phyloP scores from a whole-genome alignment of 768 basidiomycete species.

The Strobilomyces confusus region DNA sequence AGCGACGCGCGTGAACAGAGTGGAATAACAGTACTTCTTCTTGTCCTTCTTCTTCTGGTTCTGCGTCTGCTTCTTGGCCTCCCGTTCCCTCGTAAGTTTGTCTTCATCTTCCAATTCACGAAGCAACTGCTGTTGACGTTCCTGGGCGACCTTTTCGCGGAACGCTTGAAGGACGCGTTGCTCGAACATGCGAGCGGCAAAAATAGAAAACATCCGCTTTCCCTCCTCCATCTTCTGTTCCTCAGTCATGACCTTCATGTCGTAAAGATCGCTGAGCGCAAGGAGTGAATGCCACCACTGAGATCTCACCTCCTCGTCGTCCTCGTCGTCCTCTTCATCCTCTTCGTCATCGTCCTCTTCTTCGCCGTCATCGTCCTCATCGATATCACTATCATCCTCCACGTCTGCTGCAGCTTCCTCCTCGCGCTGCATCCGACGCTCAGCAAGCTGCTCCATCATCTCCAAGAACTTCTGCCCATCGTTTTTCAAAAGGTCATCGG shows the following conservation, averaged over 20 bases:
- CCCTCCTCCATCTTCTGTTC: slow-evolving; percentile 99
- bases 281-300: neutral
- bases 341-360: slow-evolving; percentile 66
- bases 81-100: slow-evolving; percentile 77
- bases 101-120: slow-evolving; percentile 97
- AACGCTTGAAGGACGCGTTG: slow-evolving; percentile 96
- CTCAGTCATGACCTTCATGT: slow-evolving; percentile 73
- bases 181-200: slow-evolving; percentile 99
- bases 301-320: neutral
- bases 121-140: slow-evolving; percentile 88
- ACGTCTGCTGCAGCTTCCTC: slow-evolving; percentile 62
- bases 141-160: slow-evolving; percentile 94
- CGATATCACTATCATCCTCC: slow-evolving; percentile 59
- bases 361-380: slow-evolving; percentile 55
- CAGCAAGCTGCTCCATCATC: slow-evolving; percentile 99
- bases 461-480: slow-evolving; percentile 99
- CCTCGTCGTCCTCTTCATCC: slow-evolving; percentile 49
- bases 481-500: slow-evolving; percentile 97
- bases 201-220: slow-evolving; percentile 99
- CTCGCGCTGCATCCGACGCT: slow-evolving; percentile 89
- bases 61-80: slow-evolving; percentile 88
- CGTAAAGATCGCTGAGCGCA: slow-evolving; percentile 10
- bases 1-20: slow-evolving; percentile 2
- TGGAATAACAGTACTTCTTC: slow-evolving; percentile 64
- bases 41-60: slow-evolving; percentile 99